Percentiles rank a stretch among this genome's conserved stretches.
phyloP scores from a whole-genome alignment of 78 protist genomes.

The Dictyostelium citrinum region DNA sequence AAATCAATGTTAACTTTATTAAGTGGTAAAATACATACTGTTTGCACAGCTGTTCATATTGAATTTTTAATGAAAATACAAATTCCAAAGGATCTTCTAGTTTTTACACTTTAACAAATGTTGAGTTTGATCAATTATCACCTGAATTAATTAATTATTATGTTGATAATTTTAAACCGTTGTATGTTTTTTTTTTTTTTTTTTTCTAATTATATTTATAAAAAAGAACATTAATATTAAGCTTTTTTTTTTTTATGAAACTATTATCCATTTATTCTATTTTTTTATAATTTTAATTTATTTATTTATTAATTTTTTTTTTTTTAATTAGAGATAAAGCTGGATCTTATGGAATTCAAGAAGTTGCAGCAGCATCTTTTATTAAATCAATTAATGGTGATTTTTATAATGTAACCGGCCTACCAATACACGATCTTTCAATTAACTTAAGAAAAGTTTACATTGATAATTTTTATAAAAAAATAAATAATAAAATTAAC shows the following conservation, averaged over 20 bases:
- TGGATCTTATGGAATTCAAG: conserved; percentile 81
- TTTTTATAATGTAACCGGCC: conserved; percentile 69
- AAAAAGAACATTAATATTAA: no score
- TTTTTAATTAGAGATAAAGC: conserved; percentile 40
- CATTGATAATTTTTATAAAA: neutral
- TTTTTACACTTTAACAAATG: conserved; percentile 28
- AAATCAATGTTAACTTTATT: conserved; percentile 20
- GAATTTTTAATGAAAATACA: neutral
- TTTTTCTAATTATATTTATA: neutral
- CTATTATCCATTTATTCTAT: no score
- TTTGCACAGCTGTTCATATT: conserved; percentile 45
- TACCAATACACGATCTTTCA: conserved; percentile 61
- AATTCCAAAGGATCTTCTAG: neutral
- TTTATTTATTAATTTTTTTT: neutral
- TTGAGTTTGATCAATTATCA: conserved; percentile 31
- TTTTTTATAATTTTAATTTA: no score
- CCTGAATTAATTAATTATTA: conserved; percentile 13
- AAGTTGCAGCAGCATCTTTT: conserved; percentile 43
- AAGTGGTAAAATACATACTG: conserved; percentile 43
- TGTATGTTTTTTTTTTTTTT: neutral
- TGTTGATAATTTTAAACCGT: conserved; percentile 53
- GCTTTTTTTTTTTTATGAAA: neutral
- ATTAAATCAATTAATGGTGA: conserved; percentile 62
- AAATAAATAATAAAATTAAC: neutral
- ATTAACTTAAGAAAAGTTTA: conserved; percentile 6